Evolutionary conservation across 306 rosid genomes (phyloP), one percentile per base, ranked within the genome.

Genomic region (Cucumis hystrix): DNA sequence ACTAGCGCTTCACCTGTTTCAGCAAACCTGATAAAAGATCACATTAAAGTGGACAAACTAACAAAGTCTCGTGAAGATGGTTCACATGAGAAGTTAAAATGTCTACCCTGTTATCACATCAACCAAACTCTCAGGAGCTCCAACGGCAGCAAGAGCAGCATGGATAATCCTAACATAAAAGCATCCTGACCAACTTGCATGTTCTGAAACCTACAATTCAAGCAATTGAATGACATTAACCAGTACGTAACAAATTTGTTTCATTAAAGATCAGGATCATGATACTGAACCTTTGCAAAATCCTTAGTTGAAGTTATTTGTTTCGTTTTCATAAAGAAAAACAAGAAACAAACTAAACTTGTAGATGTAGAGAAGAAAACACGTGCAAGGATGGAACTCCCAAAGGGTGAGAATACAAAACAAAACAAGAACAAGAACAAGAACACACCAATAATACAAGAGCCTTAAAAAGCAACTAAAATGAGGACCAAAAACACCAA

Each of bases 161-260:
- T 95, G 99, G 75, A 95, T 95, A 83, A 95, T 95, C 82, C 89
- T 90, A 75, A 88, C 82, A 84, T 89, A 95, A 86, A 92, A 95
- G 86, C 99, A 92, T 76, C 99, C 99, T 76, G 99, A 95, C 99
- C 99, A 95, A 86, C 96, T 91, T 83, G 99, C 97, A 84, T 91
- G 89, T 83, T 95, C 99, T 13, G 99, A 95, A 70, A 92, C 90
- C 99, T 95, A 83, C 78, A 82, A 63, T 74, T 55, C 78, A 39
- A 57, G 11, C 40, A 33, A 52, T 20, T 75, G 66, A 3, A 75
- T 37, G 14, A 56, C 37, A 25, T 56, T 78, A 64, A 13, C 62
- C 77, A 5, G 47, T 28, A 30, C 6, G 11, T 12, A 73, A 30
- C 40, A 49, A 45, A 51, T 28, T 71, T 23, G 60, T 13, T 71